phyloP scores from a whole-genome alignment of 768 basidiomycete genomes.

The Lentinula detonsa region DNA sequence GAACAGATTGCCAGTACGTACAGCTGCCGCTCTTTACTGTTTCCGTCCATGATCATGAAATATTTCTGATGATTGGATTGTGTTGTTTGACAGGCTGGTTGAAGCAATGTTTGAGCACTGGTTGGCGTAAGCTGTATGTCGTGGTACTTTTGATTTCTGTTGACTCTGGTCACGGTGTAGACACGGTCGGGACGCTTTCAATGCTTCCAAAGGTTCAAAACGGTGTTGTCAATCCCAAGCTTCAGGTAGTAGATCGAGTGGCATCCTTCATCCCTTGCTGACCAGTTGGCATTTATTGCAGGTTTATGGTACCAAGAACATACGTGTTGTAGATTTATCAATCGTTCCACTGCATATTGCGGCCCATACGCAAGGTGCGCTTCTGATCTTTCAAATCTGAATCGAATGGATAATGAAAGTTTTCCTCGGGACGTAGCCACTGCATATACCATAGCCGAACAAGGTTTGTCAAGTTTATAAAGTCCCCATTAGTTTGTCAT shows the following conservation, averaged over 20 bases:
- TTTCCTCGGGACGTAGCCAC: slow-evolving; percentile 20
- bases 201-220: slow-evolving; percentile 47
- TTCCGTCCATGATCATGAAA: no score
- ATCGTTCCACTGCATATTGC: slow-evolving; percentile 46
- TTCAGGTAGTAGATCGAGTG: slow-evolving; percentile 27
- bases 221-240: slow-evolving; percentile 44
- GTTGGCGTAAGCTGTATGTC: slow-evolving; percentile 19
- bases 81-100: neutral
- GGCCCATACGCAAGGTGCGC: slow-evolving; percentile 38
- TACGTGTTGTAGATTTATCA: slow-evolving; percentile 53
- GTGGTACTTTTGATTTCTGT: slow-evolving; percentile 9
- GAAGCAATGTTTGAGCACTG: slow-evolving; percentile 17
- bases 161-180: slow-evolving; percentile 16
- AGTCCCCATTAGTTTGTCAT: neutral
- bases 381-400: neutral
- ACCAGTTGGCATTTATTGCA: neutral
- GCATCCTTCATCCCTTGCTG: neutral
- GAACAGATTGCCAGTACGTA: slow-evolving; percentile 25
- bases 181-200: slow-evolving; percentile 41
- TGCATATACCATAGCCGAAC: slow-evolving; percentile 42
- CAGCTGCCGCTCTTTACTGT: neutral
- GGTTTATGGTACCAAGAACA: slow-evolving; percentile 51
- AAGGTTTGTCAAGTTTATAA: slow-evolving; percentile 23
- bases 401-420: no score
- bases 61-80: neutral